Conservation (phyloP, 192 early-diverging fungal genomes). For the Chytriomyces hyalinus region DNA sequence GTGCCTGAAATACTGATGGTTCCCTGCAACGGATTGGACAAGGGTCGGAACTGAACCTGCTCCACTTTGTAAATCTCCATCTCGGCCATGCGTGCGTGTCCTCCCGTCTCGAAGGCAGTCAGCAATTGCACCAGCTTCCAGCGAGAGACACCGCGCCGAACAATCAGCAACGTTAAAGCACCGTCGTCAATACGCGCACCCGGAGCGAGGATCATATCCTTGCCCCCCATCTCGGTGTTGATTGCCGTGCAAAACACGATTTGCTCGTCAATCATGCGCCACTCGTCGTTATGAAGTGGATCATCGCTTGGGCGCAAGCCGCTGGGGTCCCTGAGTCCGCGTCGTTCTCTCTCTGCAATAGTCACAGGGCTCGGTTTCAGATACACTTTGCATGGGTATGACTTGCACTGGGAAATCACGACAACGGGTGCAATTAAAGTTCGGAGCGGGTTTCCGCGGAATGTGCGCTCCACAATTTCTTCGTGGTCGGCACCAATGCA, state of each 20-base stretch:
- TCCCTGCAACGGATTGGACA: neutral
- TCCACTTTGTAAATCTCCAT: constrained; percentile 10
- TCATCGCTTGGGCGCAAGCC: neutral
- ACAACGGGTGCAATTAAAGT: neutral
- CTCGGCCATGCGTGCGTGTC: neutral
- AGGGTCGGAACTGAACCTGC: neutral
- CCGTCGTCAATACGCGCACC: neutral
- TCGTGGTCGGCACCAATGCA: neutral
- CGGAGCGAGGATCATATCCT: neutral
- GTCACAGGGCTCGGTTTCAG: neutral
- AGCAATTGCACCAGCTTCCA: neutral
- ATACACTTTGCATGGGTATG: constrained; percentile 1
- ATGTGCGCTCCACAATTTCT: neutral
- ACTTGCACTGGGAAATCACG: neutral
- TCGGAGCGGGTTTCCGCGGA: neutral
- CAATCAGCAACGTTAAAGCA: neutral
- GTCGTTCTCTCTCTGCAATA: neutral
- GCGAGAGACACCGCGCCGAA: neutral
- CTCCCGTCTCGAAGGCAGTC: neutral
- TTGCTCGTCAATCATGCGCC: neutral
- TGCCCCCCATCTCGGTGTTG: constrained; percentile 3
- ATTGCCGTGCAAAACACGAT: neutral
- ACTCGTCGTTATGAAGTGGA: neutral
- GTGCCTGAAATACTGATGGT: neutral
- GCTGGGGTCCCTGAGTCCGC: neutral